Percentiles rank a stretch among this genome's conserved stretches.
phyloP scores from a whole-genome alignment of 805 yeast genomes.

The Tetrapisispora taiwanensis region DNA sequence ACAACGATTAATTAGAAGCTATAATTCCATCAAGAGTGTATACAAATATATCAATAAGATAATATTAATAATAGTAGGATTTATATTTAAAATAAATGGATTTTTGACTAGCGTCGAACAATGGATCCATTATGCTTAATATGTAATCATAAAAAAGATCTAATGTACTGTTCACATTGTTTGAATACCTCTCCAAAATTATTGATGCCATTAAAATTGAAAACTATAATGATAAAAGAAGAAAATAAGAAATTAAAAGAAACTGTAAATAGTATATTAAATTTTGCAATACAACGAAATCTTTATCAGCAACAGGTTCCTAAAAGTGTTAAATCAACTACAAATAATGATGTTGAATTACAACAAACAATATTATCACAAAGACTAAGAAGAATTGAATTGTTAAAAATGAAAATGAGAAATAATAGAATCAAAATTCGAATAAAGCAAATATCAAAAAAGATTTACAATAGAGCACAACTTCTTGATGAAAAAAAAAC shows the following conservation, averaged over 20 bases:
- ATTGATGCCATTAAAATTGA: conserved; percentile 11
- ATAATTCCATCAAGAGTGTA: too few relatives aligned
- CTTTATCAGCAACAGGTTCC: background rate
- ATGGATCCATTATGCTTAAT: conserved; percentile 13
- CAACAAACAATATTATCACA: conserved; percentile 8
- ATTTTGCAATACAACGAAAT: conserved; percentile 5
- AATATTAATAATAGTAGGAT: too few relatives aligned
- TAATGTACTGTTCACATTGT: conserved; percentile 22
- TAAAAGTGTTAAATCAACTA: background rate
- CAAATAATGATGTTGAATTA: background rate
- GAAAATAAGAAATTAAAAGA: conserved; percentile 9
- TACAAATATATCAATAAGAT: too few relatives aligned
- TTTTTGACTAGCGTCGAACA: too few relatives aligned
- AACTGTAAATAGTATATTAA: conserved; percentile 15
- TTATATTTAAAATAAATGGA: too few relatives aligned
- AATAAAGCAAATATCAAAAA: conserved; percentile 1
- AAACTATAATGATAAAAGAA: conserved; percentile 10
- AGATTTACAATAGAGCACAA: conserved; percentile 7
- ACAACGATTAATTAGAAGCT: too few relatives aligned
- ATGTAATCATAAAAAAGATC: conserved; percentile 13
- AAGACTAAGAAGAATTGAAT: conserved; percentile 9
- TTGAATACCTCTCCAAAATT: conserved; percentile 20
- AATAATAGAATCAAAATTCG: conserved; percentile 9
- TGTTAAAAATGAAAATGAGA: conserved; percentile 11
- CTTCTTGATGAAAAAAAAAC: background rate